Percentiles rank a stretch among this genome's conserved stretches.
phyloP scores from a whole-genome alignment of 306 rosid genomes.

The Quercus rubra region DNA sequence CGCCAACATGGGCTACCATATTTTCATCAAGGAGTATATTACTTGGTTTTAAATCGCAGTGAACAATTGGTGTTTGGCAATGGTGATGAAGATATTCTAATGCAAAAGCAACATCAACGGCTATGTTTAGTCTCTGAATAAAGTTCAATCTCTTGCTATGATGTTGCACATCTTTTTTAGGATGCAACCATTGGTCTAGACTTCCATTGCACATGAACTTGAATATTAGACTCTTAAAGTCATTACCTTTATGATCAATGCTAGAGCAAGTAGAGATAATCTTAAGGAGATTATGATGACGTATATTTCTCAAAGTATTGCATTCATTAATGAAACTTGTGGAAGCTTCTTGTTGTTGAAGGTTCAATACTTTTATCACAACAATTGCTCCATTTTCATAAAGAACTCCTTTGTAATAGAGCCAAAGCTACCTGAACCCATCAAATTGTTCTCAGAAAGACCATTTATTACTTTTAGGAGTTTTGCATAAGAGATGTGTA shows the following conservation, averaged over 20 bases:
- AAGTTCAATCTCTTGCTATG: not conserved
- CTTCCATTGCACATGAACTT: conserved; percentile 9
- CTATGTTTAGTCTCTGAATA: not conserved
- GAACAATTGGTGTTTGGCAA: conserved; percentile 1
- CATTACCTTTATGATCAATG: conserved; percentile 37
- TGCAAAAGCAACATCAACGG: not conserved
- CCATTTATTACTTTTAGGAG: conserved; percentile 23
- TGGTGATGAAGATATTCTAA: not conserved
- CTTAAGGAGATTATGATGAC: conserved; percentile 39
- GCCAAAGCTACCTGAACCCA: conserved; percentile 39
- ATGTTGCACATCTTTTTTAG: not conserved
- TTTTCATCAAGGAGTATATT: conserved; percentile 33
- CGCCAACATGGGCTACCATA: conserved; percentile 19
- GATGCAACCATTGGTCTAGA: not conserved
- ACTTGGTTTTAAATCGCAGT: conserved; percentile 37
- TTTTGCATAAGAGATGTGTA: conserved; percentile 27
- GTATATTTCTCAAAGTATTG: conserved; percentile 17
- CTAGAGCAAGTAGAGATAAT: conserved; percentile 27
- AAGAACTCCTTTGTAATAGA: conserved; percentile 39
- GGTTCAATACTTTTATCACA: conserved; percentile 33
- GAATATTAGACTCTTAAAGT: conserved; percentile 31
- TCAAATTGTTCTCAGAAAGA: conserved; percentile 30
- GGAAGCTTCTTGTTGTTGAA: not conserved
- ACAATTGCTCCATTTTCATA: conserved; percentile 3
- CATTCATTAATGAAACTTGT: not conserved